These are phyloP conservation scores for Cladosporium oxysporum DNA, from an alignment of 2,329 filamentous ascomycete genomes.

Conservation along the genomic window DNA sequence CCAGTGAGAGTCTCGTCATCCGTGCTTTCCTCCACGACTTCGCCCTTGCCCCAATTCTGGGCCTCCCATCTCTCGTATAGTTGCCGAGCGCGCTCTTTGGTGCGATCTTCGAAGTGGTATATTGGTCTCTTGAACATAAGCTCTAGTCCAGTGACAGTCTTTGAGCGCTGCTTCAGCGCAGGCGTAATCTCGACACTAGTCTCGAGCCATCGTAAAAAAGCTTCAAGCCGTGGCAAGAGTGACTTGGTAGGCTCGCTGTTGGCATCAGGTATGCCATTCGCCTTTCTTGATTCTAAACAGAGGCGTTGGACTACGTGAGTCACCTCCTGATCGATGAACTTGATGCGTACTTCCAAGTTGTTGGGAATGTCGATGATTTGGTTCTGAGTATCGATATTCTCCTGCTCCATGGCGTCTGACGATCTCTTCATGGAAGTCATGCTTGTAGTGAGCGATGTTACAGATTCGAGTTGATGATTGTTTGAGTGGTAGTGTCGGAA, in stretches of 20 bases:
- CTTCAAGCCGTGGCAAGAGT: slow-evolving; percentile 22
- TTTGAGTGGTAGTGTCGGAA: neutral
- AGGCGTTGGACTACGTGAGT: neutral
- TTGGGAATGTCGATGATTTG: neutral
- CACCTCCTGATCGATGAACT: neutral
- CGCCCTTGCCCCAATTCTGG: slow-evolving; percentile 26
- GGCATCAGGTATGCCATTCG: neutral
- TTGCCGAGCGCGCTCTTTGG: slow-evolving; percentile 20
- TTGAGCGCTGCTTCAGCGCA: slow-evolving; percentile 21
- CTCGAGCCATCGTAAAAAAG: slow-evolving; percentile 26
- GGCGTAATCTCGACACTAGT: slow-evolving; percentile 25
- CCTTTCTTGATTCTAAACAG: neutral
- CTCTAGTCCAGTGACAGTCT: slow-evolving; percentile 23
- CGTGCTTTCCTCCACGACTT: slow-evolving; percentile 6
- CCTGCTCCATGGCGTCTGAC: neutral
- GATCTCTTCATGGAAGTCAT: neutral
- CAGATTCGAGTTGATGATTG: neutral
- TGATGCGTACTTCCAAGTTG: neutral
- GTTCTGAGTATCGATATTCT: neutral
- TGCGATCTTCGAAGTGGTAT: slow-evolving; percentile 24
- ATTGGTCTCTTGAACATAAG: slow-evolving; percentile 22
- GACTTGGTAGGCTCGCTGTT: neutral
- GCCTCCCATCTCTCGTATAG: slow-evolving; percentile 26
- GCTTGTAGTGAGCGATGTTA: neutral
- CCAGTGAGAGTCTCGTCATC: slow-evolving; percentile 7